Conservation (phyloP, 768 basidiomycete species). For the Porpolomopsis calyptriformis region DNA sequence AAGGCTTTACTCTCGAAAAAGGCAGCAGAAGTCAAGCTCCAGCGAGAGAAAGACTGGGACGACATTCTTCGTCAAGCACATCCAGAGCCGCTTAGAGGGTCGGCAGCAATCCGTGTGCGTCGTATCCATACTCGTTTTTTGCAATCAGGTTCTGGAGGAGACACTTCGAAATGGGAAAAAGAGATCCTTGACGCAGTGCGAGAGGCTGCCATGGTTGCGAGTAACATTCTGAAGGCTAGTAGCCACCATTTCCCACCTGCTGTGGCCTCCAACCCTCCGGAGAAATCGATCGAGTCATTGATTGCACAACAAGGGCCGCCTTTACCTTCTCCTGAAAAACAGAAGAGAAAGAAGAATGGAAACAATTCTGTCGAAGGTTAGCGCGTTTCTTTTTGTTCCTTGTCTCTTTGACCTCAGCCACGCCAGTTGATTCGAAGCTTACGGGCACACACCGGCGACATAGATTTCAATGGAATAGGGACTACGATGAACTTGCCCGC, state of each 20-base stretch:
- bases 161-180: conserved; percentile 49
- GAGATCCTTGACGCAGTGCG: conserved; percentile 47
- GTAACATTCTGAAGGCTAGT: conserved; percentile 28
- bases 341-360: conserved; percentile 25
- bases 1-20: conserved; percentile 50
- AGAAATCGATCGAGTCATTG: conserved; percentile 41
- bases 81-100: conserved; percentile 39
- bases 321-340: conserved; percentile 19
- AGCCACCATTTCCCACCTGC: conserved; percentile 20
- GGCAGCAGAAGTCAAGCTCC: conserved; percentile 47
- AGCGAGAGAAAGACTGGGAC: conserved; percentile 60
- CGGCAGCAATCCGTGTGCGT: conserved; percentile 40
- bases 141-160: conserved; percentile 41
- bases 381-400: neutral
- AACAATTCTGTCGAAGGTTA: conserved; percentile 8
- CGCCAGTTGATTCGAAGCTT: neutral
- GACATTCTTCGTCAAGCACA: conserved; percentile 43
- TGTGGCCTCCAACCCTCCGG: conserved; percentile 32
- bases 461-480: conserved; percentile 73
- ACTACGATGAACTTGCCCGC: conserved; percentile 81
- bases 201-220: conserved; percentile 42
- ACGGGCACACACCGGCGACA: conserved; percentile 35
- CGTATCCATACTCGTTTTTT: conserved; percentile 48
- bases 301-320: conserved; percentile 44
- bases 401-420: neutral